Conservation (phyloP, 805 yeast genomes). For the Kluyveromyces lactis region DNA sequence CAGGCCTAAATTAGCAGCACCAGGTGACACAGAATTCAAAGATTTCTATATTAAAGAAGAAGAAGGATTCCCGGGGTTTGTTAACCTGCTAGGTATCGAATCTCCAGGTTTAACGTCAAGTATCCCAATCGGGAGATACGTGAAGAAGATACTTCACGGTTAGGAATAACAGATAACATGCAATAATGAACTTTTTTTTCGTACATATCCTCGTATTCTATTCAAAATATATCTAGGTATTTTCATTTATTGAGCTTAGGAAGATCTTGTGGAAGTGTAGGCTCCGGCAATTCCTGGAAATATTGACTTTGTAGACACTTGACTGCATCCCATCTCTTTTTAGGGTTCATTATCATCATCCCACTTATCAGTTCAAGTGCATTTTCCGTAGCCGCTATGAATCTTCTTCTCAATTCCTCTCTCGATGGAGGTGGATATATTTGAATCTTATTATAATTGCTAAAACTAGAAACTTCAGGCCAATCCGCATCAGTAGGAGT, state of each 20-base stretch:
- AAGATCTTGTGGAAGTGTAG: slow-evolving; percentile 48
- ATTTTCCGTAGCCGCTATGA: slow-evolving; percentile 81
- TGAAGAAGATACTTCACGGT: slow-evolving; percentile 28
- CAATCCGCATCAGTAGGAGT: slow-evolving; percentile 89
- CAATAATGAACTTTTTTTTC: background rate
- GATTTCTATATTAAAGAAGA: slow-evolving; percentile 73
- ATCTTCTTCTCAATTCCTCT: slow-evolving; percentile 70
- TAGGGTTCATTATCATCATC: slow-evolving; percentile 72
- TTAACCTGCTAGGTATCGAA: slow-evolving; percentile 76
- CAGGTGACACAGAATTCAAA: slow-evolving; percentile 40
- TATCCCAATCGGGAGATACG: slow-evolving; percentile 76
- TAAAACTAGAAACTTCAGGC: slow-evolving; percentile 81
- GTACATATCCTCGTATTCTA: background rate
- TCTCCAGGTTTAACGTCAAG: slow-evolving; percentile 85
- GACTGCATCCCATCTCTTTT: slow-evolving; percentile 56
- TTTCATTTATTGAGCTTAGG: slow-evolving; percentile 35
- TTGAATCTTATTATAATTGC: slow-evolving; percentile 63
- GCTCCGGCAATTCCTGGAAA: slow-evolving; percentile 65
- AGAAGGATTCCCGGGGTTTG: slow-evolving; percentile 65
- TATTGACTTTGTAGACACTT: slow-evolving; percentile 57
- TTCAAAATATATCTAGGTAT: too few relatives aligned
- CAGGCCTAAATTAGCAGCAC: slow-evolving; percentile 62
- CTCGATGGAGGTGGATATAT: slow-evolving; percentile 79
- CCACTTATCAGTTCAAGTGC: slow-evolving; percentile 70
- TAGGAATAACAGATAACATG: background rate